Conservation (phyloP, 2,329 filamentous ascomycete genomes). For the Penicillium expansum region DNA sequence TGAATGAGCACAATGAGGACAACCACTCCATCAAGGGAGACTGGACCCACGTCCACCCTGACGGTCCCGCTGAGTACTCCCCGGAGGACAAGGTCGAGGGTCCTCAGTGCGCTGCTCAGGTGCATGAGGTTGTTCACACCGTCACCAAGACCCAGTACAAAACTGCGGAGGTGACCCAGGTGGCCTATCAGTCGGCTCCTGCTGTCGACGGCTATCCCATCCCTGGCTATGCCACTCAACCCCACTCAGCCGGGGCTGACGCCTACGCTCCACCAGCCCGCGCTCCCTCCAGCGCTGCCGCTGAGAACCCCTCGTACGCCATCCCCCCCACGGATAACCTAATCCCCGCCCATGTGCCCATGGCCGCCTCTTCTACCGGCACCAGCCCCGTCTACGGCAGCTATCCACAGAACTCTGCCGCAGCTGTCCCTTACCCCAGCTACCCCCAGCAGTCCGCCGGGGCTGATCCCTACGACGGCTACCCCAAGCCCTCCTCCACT, state of each 20-base stretch:
- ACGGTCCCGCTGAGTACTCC: conserved; percentile 1
- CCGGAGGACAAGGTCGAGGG: not conserved
- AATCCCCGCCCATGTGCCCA: not conserved
- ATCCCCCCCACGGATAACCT: not conserved
- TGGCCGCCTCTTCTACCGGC: not conserved
- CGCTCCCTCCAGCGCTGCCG: not conserved
- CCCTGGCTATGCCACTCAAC: not conserved
- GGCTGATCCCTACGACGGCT: not conserved
- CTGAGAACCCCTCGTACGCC: not conserved
- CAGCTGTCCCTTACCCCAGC: too few species aligned
- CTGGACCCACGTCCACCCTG: conserved; percentile 15
- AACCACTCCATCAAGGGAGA: conserved; percentile 24
- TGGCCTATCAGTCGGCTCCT: not conserved
- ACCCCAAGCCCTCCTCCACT: not conserved
- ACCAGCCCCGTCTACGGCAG: not conserved
- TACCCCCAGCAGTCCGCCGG: not conserved
- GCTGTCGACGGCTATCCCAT: not conserved
- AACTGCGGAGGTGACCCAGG: conserved; percentile 7
- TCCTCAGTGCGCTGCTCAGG: conserved; percentile 18
- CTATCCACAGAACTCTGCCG: too few species aligned
- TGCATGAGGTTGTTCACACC: conserved; percentile 28
- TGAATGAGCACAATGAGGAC: conserved; percentile 22
- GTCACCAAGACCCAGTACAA: conserved; percentile 28
- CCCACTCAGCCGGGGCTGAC: not conserved
- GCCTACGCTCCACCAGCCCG: not conserved